phyloP scores from a whole-genome alignment of 2,329 filamentous ascomycete species.

The Teratosphaeriaceae sp. region DNA sequence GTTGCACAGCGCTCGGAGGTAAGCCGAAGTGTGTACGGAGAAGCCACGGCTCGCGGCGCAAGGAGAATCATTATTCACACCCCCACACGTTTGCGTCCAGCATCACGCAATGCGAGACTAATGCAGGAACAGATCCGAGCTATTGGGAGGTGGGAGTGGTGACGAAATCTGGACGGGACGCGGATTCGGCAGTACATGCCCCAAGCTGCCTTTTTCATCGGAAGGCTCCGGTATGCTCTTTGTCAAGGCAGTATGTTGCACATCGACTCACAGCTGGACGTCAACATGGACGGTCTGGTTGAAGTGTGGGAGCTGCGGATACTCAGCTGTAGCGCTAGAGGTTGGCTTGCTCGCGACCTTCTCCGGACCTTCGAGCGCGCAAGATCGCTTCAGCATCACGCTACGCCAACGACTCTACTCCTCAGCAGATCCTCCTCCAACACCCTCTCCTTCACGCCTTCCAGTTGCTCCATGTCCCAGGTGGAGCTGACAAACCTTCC shows the following conservation, averaged over 20 bases:
- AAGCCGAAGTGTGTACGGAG: constrained; percentile 13
- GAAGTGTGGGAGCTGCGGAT: too few species aligned
- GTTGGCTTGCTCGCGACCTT: too few species aligned
- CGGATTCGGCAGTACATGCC: too few species aligned
- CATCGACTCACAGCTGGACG: too few species aligned
- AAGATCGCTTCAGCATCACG: background rate
- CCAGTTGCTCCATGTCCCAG: constrained; percentile 33
- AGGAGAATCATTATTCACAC: constrained; percentile 8
- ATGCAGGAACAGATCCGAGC: constrained; percentile 24
- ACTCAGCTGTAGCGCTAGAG: too few species aligned
- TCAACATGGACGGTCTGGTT: too few species aligned
- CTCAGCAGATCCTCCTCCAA: constrained; percentile 15
- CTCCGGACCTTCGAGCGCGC: too few species aligned
- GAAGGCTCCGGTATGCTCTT: too few species aligned
- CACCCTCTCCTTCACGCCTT: constrained; percentile 26
- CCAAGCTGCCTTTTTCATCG: too few species aligned
- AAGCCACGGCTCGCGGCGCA: constrained; percentile 17
- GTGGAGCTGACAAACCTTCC: constrained; percentile 29
- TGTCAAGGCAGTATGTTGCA: too few species aligned
- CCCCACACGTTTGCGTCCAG: constrained; percentile 15
- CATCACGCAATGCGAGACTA: constrained; percentile 24
- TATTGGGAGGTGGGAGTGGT: background rate
- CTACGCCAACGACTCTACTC: constrained; percentile 9
- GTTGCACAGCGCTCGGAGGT: constrained; percentile 18
- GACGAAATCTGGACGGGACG: background rate